Evolutionary conservation across 2,329 filamentous ascomycete genomes (phyloP), one percentile per base, ranked within the genome.

Genomic region (Aspergillus brunneoviolaceus): DNA sequence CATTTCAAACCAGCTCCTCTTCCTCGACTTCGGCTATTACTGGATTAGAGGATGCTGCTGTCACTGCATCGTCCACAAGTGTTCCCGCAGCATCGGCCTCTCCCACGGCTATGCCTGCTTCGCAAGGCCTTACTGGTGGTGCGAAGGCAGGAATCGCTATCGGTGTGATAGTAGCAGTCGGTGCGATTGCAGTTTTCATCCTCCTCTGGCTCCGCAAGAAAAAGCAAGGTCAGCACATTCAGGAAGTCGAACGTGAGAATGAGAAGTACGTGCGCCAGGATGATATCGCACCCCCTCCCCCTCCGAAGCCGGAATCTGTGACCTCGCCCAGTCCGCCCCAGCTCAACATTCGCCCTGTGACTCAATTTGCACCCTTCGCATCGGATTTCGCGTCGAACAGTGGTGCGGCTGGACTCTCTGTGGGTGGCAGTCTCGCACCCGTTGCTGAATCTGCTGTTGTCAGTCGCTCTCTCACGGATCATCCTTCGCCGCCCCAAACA

Each of bases 81-180:
- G 70, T 14, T 67, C 66, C 2, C 9, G 39, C 39, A 45, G 55
- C 69, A 2, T 65, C 70, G 2, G 65, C 70, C 11, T 68, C 70
- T 59, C 62, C 70, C 4, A 62, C 70, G 31, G 62, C 71, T 14
- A 51, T 67, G 23, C 47, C 69, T 19, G 61, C 65, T 14, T 72
- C 75, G n/a, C 61, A 63, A 19, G 79, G 79, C 16, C 69, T 83
- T 61, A 75, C 77, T 2, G 70, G 71, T 16, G 79, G 79, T 55
- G 80, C 78, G 31, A 95, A 92, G 76, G 93, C 92, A 49, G 95
- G 95, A 61, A 85, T 97, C 63, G 91, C 89, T 5, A 87, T 97
- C 72, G 93, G 92, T 70, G 86, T 96, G 51, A 77, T 97, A 33
- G 81, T 89, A 6, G 85, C 85, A 52, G 68, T 96, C 27, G 84